These are phyloP conservation scores for Lactifluus volemus DNA, from an alignment of 768 basidiomycete species.

Conservation along the genomic window DNA sequence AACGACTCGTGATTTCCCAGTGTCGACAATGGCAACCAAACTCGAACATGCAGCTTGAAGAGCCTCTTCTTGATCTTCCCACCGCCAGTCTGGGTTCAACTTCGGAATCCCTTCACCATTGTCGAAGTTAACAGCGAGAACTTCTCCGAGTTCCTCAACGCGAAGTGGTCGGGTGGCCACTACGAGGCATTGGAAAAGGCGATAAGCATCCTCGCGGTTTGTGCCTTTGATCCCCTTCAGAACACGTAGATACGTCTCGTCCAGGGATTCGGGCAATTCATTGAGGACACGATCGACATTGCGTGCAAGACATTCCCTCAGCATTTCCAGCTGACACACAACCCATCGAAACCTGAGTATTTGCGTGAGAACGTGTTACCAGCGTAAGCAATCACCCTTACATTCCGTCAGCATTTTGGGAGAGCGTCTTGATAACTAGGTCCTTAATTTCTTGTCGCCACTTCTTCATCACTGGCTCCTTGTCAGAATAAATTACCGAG, in stretches of 20 bases:
- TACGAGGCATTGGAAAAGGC: neutral
- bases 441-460: neutral
- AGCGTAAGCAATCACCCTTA: neutral
- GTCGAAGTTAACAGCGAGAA: neutral
- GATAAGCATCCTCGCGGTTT: neutral
- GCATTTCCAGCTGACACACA: neutral
- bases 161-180: neutral
- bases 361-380: neutral
- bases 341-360: neutral
- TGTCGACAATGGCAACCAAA: neutral
- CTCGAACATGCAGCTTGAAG: neutral
- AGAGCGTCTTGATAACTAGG: neutral
- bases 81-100: neutral
- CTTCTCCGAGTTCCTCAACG: neutral
- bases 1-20: neutral
- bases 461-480: constrained; percentile 25
- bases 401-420: neutral
- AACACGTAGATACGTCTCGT: neutral
- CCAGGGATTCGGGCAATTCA: neutral
- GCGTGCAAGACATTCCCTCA: neutral
- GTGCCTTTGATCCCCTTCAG: neutral
- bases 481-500: neutral
- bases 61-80: neutral
- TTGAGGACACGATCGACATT: neutral
- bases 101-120: neutral